Evolutionary conservation across 768 basidiomycete genomes (phyloP), one percentile per base, ranked within the genome.

Genomic region (Daedaleopsis sinensis): DNA sequence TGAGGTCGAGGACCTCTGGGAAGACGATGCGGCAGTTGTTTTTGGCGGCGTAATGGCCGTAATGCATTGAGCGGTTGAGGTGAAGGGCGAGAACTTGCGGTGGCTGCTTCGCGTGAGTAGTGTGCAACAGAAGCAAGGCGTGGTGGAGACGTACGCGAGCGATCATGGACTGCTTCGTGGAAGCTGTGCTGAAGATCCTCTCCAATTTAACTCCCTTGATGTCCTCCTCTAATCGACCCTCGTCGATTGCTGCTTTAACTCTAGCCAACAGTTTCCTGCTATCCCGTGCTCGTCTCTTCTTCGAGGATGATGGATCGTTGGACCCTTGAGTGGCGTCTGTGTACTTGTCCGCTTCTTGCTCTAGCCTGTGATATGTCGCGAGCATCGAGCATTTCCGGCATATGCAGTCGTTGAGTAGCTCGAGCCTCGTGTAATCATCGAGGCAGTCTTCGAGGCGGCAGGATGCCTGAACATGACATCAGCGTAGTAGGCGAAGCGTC

Each of bases 81-180:
- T 98, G 96, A 0, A 98, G 81, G 2, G 85, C 88, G 16, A 98
- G 85, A 1, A 96, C 86, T 4, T 84, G 85, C 0, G 97, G 96
- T 15, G 97, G 91, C 87, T 94, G 70, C 53, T 32, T 24, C 58
- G 36, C 49, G 24, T 43, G 38, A 54, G 32, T 47, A 53, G 51
- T 55, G 11, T 36, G 35, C 18, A 7, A 7, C 16, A 58, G 52
- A 42, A 16, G 4, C n/a, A 59, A n/a, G 12, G 16, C 47, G 42
- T 18, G 23, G 10, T 3, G 38, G 24, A n/a, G n/a, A 78, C 89
- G 67, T 71, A 92, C 93, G 72, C 94, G 79, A 32, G 94, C 94
- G 62, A 94, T 83, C 89, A 96, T 94, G n/a, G 90, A 88, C 72
- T 93, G 92, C 73, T 94, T 94, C 19, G 91, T 94, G 7, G 90